phyloP scores from a whole-genome alignment of 805 yeast genomes.

The Myxozyma neotropica region DNA sequence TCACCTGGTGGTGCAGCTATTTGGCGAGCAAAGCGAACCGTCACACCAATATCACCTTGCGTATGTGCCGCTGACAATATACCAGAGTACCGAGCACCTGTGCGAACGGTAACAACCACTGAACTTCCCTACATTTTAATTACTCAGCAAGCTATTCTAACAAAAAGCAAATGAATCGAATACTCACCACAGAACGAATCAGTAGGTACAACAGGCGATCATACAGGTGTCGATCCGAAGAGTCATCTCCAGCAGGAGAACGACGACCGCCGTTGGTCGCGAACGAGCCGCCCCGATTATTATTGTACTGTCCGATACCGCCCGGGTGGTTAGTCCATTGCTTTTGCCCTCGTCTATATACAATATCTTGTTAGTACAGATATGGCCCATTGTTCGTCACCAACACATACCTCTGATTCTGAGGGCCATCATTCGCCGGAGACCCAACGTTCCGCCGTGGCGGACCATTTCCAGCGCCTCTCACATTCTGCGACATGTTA shows the following conservation, averaged over 20 bases:
- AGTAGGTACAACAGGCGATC: slow-evolving; percentile 61
- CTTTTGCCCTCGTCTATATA: slow-evolving; percentile 13
- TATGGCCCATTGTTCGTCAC: not conserved
- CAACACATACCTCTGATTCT: slow-evolving; percentile 13
- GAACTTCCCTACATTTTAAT: slow-evolving; percentile 46
- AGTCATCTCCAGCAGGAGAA: slow-evolving; percentile 35
- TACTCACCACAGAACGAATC: slow-evolving; percentile 54
- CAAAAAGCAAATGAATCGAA: not conserved
- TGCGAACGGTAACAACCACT: slow-evolving; percentile 59
- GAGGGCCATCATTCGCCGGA: slow-evolving; percentile 26
- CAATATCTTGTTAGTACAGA: not conserved
- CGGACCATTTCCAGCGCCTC: slow-evolving; percentile 14
- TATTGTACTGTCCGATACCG: slow-evolving; percentile 7
- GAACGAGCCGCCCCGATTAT: slow-evolving; percentile 1
- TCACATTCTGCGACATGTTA: not conserved
- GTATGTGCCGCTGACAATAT: slow-evolving; percentile 52
- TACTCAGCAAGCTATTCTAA: not conserved
- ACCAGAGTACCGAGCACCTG: slow-evolving; percentile 66
- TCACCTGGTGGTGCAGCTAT: slow-evolving; percentile 45
- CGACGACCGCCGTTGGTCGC: slow-evolving; percentile 11
- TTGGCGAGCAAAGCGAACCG: slow-evolving; percentile 55
- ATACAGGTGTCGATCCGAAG: slow-evolving; percentile 46
- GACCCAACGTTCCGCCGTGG: slow-evolving; percentile 19
- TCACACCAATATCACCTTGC: slow-evolving; percentile 56
- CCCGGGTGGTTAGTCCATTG: slow-evolving; percentile 11